These are phyloP conservation scores for Teratosphaeriaceae sp. DNA, from an alignment of 2,329 filamentous ascomycete genomes.

Conservation along the genomic window DNA sequence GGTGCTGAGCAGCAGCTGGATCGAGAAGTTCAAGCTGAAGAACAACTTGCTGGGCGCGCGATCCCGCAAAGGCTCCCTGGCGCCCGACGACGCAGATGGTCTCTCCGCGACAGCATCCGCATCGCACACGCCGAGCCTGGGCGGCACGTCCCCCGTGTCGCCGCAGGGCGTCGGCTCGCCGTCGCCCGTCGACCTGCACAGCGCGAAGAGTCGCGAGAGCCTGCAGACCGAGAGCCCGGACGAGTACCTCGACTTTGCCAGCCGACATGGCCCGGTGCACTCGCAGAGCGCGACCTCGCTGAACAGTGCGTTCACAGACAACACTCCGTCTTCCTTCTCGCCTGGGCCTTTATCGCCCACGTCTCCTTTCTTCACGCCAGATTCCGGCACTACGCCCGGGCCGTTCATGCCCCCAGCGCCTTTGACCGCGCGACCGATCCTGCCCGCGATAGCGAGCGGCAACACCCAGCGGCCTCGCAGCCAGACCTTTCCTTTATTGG, in stretches of 20 bases:
- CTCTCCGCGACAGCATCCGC: conserved; percentile 50
- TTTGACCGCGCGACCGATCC: conserved; percentile 28
- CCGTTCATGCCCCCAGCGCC: conserved; percentile 55
- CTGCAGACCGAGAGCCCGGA: conserved; percentile 54
- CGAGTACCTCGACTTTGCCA: conserved; percentile 53
- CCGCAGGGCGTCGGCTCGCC: conserved; percentile 59
- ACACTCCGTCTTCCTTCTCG: conserved; percentile 60
- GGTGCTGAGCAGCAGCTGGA: conserved; percentile 70
- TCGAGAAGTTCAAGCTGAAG: conserved; percentile 94
- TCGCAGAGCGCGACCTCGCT: conserved; percentile 61
- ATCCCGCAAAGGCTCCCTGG: conserved; percentile 48
- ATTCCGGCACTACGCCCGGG: conserved; percentile 56
- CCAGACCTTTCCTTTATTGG: conserved; percentile 75
- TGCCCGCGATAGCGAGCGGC: conserved; percentile 40
- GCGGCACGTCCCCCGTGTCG: conserved; percentile 66
- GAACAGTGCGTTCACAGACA: conserved; percentile 60
- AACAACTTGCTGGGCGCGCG: conserved; percentile 56
- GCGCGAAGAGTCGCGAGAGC: conserved; percentile 63
- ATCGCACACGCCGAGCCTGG: conserved; percentile 53
- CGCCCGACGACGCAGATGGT: conserved; percentile 62
- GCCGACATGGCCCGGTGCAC: conserved; percentile 57
- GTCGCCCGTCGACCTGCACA: conserved; percentile 58
- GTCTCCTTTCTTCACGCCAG: conserved; percentile 71
- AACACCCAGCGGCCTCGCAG: conserved; percentile 72
- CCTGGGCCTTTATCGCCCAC: conserved; percentile 66